Conservation (phyloP, 371 early-diverging fungal species). For the Chytridiales sp. region DNA sequence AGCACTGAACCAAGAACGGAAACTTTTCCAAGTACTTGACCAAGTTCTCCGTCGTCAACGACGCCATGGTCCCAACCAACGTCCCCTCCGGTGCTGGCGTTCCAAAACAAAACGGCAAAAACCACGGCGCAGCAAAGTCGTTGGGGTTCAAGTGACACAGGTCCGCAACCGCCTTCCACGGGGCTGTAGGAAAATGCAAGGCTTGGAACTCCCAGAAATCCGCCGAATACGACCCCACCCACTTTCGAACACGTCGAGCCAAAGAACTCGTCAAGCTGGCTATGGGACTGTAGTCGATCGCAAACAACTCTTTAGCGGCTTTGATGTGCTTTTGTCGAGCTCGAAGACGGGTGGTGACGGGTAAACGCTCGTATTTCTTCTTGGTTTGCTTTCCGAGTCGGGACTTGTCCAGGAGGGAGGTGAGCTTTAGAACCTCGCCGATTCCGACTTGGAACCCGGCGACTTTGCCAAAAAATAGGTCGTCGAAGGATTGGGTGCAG, state of each 20-base stretch:
- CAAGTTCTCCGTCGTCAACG: constrained; percentile 12
- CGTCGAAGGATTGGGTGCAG: constrained; percentile 13
- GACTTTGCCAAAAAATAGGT: constrained; percentile 8
- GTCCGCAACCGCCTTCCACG: constrained; percentile 11
- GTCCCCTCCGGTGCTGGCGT: constrained; percentile 22
- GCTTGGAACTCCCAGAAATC: constrained; percentile 20
- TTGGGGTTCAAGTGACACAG: constrained; percentile 4
- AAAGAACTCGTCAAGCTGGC: constrained; percentile 19
- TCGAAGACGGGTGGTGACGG: constrained; percentile 1
- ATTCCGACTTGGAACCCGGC: constrained; percentile 14
- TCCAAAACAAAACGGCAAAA: constrained; percentile 19
- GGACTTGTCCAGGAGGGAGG: constrained; percentile 9
- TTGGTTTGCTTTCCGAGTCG: too few relatives aligned
- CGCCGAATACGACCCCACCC: constrained; percentile 5
- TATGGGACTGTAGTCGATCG: constrained; percentile 3
- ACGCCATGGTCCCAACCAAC: constrained; percentile 8
- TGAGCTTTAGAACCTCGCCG: constrained; percentile 16
- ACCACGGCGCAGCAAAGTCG: constrained; percentile 10
- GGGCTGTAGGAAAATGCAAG: constrained; percentile 14
- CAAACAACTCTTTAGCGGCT: neutral
- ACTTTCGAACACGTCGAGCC: constrained; percentile 13
- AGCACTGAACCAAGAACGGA: constrained; percentile 19
- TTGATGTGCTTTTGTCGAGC: constrained; percentile 3
- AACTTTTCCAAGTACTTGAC: neutral
- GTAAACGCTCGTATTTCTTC: neutral